A percentile compares a stretch with the other conserved stretches of the same genome.
phyloP scores from a whole-genome alignment of 768 basidiomycete genomes.

The Hericium rajendrae region DNA sequence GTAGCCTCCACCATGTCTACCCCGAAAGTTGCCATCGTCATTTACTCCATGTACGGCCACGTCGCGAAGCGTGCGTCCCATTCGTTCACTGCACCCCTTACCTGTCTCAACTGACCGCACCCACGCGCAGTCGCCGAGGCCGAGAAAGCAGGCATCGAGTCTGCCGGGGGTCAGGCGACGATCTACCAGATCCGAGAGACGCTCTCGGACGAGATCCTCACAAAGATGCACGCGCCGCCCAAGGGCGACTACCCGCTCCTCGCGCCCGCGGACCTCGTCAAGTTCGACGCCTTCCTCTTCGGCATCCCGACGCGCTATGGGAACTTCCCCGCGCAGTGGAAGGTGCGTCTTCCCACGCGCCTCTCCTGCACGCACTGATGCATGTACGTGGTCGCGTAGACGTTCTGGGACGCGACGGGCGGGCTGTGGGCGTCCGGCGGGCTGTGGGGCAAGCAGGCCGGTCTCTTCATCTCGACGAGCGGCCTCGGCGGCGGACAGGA shows the following conservation, averaged over 20 bases:
- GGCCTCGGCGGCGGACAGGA: conserved; percentile 73
- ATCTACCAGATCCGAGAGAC: conserved; percentile 69
- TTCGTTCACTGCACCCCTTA: background rate
- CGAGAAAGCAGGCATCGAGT: conserved; percentile 31
- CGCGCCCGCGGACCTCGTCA: conserved; percentile 41
- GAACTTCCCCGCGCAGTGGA: conserved; percentile 74
- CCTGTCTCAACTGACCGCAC: conserved; percentile 4
- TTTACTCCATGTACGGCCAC: conserved; percentile 72
- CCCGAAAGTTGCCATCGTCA: conserved; percentile 61
- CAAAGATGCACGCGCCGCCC: conserved; percentile 60
- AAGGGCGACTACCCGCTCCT: conserved; percentile 69
- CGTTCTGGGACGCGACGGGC: conserved; percentile 76
- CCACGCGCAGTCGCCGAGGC: conserved; percentile 46
- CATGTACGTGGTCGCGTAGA: conserved; percentile 21
- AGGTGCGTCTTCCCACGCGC: conserved; percentile 29
- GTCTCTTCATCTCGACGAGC: conserved; percentile 66
- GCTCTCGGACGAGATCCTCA: conserved; percentile 55
- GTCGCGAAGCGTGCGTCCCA: conserved; percentile 48
- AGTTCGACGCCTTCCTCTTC: conserved; percentile 69
- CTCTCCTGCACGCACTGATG: too few relatives aligned
- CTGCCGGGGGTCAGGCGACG: conserved; percentile 33
- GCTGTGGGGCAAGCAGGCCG: conserved; percentile 68
- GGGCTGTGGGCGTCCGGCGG: conserved; percentile 49
- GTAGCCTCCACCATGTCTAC: conserved; percentile 10
- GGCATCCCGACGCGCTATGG: conserved; percentile 80